phyloP scores from a whole-genome alignment of 345 rosid species.

The Populus nigra region DNA sequence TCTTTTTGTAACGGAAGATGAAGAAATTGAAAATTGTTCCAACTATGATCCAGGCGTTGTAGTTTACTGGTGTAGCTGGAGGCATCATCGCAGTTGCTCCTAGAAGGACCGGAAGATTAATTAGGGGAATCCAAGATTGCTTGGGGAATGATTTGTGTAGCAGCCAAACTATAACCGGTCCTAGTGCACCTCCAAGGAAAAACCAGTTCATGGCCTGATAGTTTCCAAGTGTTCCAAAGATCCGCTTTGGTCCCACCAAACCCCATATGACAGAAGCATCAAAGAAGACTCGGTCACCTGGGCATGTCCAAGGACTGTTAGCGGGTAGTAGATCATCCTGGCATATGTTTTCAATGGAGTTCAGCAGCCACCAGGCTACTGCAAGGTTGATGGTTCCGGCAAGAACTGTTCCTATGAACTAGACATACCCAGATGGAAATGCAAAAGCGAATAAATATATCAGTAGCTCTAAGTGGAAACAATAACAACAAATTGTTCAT shows the following conservation, averaged over 20 bases:
- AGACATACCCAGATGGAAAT: neutral
- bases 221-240: constrained; percentile 70
- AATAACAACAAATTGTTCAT: neutral
- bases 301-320: constrained; percentile 90
- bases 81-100: constrained; percentile 84
- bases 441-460: constrained; percentile 3
- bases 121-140: constrained; percentile 76
- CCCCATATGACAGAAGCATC: constrained; percentile 96
- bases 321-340: constrained; percentile 68
- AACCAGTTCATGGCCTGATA: constrained; percentile 81
- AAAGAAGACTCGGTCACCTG: constrained; percentile 74
- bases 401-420: constrained; percentile 82
- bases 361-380: constrained; percentile 86
- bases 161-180: constrained; percentile 71
- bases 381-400: constrained; percentile 77
- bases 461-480: neutral
- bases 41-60: constrained; percentile 67
- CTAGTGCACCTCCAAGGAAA: constrained; percentile 73
- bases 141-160: constrained; percentile 71
- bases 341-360: constrained; percentile 67
- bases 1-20: constrained; percentile 61
- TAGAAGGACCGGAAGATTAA: constrained; percentile 84
- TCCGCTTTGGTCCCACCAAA: constrained; percentile 72
- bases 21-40: constrained; percentile 86
- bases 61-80: constrained; percentile 72